phyloP scores from a whole-genome alignment of 805 yeast genomes.

The Yarrowia divulgata region DNA sequence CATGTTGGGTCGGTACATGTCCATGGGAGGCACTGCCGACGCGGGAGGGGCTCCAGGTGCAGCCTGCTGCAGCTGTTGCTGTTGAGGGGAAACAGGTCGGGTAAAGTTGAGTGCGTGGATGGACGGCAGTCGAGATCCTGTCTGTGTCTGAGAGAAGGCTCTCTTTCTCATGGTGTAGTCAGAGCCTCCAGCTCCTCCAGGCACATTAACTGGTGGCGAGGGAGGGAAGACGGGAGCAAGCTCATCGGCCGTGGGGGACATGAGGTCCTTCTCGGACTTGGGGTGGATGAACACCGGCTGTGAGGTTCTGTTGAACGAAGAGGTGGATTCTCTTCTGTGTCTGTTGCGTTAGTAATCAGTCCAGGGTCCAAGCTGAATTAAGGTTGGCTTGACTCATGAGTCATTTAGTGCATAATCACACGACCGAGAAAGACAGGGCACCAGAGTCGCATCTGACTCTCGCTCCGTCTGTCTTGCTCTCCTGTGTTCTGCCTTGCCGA shows the following conservation, averaged over 20 bases:
- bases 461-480: not conserved
- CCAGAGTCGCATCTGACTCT: not conserved
- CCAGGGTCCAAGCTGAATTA: not conserved
- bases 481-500: not conserved
- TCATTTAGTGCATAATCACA: constrained; percentile 17
- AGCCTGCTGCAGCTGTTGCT: constrained; percentile 36
- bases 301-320: constrained; percentile 22
- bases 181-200: constrained; percentile 8
- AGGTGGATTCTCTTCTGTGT: constrained; percentile 33
- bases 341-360: constrained; percentile 23
- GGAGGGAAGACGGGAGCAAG: constrained; percentile 33
- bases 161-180: constrained; percentile 32
- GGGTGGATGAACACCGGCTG: constrained; percentile 36
- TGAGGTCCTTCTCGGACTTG: constrained; percentile 29
- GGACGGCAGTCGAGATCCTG: constrained; percentile 17
- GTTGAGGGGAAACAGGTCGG: constrained; percentile 29
- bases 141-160: constrained; percentile 32
- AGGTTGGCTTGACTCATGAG: constrained; percentile 10
- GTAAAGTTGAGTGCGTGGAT: constrained; percentile 35
- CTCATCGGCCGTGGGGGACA: constrained; percentile 28
- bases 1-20: constrained; percentile 37
- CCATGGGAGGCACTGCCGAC: constrained; percentile 31
- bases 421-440: not conserved
- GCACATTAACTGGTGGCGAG: constrained; percentile 21
- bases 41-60: constrained; percentile 21